Conservation (phyloP, 257 asterid species). For the Solanum paucissectum region DNA sequence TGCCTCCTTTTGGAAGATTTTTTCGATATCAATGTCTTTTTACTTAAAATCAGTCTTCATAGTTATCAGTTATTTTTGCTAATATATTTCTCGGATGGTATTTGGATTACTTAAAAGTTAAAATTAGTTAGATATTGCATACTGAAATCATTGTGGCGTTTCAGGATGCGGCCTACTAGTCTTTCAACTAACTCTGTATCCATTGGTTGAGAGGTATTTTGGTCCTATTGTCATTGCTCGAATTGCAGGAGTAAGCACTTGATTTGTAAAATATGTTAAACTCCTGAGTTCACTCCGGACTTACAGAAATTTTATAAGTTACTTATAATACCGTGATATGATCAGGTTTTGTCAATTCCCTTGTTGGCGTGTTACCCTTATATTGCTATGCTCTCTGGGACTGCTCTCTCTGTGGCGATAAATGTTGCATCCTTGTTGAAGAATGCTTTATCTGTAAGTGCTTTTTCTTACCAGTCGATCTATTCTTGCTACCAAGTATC, state of each 20-base stretch:
- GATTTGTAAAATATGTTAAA: not conserved
- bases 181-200: slow-evolving; percentile 59
- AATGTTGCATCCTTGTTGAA: slow-evolving; percentile 61
- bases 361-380: slow-evolving; percentile 61
- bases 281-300: not conserved
- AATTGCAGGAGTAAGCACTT: slow-evolving; percentile 50
- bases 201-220: slow-evolving; percentile 38
- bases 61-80: not conserved
- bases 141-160: not conserved
- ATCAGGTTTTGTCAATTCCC: slow-evolving; percentile 54
- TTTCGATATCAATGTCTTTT: not conserved
- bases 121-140: not conserved
- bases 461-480: not conserved
- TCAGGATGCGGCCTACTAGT: slow-evolving; percentile 67
- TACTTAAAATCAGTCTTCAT: not conserved
- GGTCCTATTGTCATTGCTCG: slow-evolving; percentile 63
- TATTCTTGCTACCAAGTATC: not conserved
- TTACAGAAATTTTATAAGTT: not conserved
- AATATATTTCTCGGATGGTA: not conserved
- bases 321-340: not conserved
- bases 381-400: slow-evolving; percentile 57
- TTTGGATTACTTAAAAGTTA: not conserved
- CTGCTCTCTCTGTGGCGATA: slow-evolving; percentile 32
- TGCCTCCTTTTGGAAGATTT: not conserved
- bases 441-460: slow-evolving; percentile 64